Percentiles rank a stretch among this genome's conserved stretches.
Evolutionary conservation across 495 filamentous ascomycete species (phyloP).

Genomic region (Arthonia radiata): DNA sequence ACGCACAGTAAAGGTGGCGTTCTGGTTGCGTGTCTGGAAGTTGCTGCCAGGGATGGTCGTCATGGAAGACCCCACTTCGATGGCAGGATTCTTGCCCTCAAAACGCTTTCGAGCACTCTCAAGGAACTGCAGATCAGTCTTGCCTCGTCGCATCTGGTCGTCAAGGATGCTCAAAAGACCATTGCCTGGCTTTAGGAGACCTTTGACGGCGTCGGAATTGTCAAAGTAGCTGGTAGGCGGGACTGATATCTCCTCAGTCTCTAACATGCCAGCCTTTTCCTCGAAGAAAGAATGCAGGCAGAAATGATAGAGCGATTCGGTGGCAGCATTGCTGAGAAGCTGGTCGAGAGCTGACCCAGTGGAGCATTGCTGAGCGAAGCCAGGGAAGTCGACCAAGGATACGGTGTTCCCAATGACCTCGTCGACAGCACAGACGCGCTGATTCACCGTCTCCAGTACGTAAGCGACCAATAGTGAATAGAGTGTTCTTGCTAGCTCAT

Average conservation of each 20-base stretch:
- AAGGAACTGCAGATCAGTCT: constrained; percentile 67
- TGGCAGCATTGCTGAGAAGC: constrained; percentile 80
- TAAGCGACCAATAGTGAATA: constrained; percentile 92
- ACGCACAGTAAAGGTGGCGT: constrained; percentile 64
- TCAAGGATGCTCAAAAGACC: constrained; percentile 83
- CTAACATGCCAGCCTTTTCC: constrained; percentile 66
- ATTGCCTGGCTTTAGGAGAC: constrained; percentile 73
- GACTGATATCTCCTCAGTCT: constrained; percentile 75
- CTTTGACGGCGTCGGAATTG: constrained; percentile 80
- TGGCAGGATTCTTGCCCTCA: constrained; percentile 77
- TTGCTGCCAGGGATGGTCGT: constrained; percentile 52
- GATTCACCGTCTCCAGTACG: constrained; percentile 78
- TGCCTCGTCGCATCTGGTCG: constrained; percentile 74
- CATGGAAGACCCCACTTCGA: constrained; percentile 42
- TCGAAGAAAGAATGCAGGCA: constrained; percentile 92
- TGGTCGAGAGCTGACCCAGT: constrained; percentile 79
- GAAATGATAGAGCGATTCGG: constrained; percentile 75
- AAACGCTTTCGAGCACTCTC: constrained; percentile 82
- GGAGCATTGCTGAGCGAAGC: constrained; percentile 59
- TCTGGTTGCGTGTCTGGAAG: constrained; percentile 51
- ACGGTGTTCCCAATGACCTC: constrained; percentile 79
- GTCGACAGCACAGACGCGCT: constrained; percentile 66
- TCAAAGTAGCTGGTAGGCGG: constrained; percentile 90
- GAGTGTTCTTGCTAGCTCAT: constrained; percentile 75
- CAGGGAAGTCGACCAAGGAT: constrained; percentile 87